Evolutionary conservation across 768 basidiomycete genomes (phyloP), one percentile per base, ranked within the genome.

Genomic region (Gymnopilus dilepis): DNA sequence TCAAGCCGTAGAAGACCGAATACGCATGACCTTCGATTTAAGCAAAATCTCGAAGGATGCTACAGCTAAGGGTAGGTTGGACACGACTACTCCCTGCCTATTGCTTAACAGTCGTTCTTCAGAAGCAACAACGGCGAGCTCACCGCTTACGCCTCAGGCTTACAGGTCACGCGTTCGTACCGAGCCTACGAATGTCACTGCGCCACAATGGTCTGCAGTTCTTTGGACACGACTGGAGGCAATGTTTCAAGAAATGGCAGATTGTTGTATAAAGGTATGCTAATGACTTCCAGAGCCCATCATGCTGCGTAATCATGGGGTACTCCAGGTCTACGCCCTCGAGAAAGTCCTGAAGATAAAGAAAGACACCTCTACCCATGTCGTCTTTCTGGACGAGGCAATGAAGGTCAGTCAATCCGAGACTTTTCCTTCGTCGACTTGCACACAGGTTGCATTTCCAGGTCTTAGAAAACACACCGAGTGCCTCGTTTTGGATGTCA

Each of bases 321-420:
- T 15, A 48, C 4, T 54, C 60, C 53, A 95, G 94, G 94, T 99
- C 6, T 97, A 99, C 73, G 91, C 91, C 0, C 84, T 99, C 5
- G 97, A 99, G 76, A 97, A 95, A 70, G 97, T 99, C 2, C 79
- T 99, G 34, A 87, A 85, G 68, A 74, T 97, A 69, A 98, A 98
- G 79, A 90, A 86, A 72, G 96, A 99, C 70, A 80, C 89, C 0
- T 77, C 83, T 33, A 88, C 92, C 0, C 90, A 93, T 60, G 76
- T 82, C 0, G 77, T 90, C 2, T 99, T 99, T 75, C 76, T 99
- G 26, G 96, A 97, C 55, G 95, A 96, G 72, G 94, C 91, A 0
- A 91, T 98, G 91, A 92, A 95, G 80, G 94, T 94, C 37, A 41
- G 51, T 7, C 17, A 22, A 15, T 62, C 7, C 6, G n/a, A 21